Evolutionary conservation across 2,329 filamentous ascomycete species (phyloP), one percentile per base, ranked within the genome.

Genomic region (Dothideomycetes sp.): DNA sequence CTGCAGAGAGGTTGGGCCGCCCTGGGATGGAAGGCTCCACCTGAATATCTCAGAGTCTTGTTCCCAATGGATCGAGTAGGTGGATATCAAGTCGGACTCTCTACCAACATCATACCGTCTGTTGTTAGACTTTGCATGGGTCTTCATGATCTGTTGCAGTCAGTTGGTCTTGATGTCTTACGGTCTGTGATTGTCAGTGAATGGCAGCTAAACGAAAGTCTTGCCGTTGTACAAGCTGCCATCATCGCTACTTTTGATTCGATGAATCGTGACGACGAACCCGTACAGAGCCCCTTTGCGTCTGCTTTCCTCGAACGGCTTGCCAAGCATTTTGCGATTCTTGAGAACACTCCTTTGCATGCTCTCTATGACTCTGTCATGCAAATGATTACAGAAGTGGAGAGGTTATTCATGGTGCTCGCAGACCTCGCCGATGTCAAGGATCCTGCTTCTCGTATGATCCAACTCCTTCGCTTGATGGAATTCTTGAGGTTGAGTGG

Each of bases 131-230:
- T 98, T 8, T 98, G 91, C 57, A 71, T 98, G 42, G 96, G 89
- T 56, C 87, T 96, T 4, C 91, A 98, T 51, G 86, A 94, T 59
- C 88, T 88, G 3, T 68, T 98, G 43, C 77, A 91, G 45, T 78
- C 78, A 48, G 91, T 94, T 61, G 91, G 89, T 1, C 87, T 95
- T 20, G 84, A 94, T 58, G 84, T 98, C 15, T 64, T 98, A 47
- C 87, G 94, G 59, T 94, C 87, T 3, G 98, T 98, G 91, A 94
- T 98, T 53, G 80, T 96, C 50, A 94, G 88, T 63, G 91, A 98
- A 62, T 98, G 91, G 91, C 88, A 87, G 12, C 64, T 98, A 48
- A 95, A 87, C 57, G 84, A 94, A 57, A 89, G 96, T 57, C 66
- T 98, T 33, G 82, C 82, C 2, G 79, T 91, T 33, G 84, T 98